A percentile compares a stretch with the other conserved stretches of the same genome.
Conservation (phyloP, 1,284 basidiomycete species). For the Cutaneotrichosporon sp. region DNA sequence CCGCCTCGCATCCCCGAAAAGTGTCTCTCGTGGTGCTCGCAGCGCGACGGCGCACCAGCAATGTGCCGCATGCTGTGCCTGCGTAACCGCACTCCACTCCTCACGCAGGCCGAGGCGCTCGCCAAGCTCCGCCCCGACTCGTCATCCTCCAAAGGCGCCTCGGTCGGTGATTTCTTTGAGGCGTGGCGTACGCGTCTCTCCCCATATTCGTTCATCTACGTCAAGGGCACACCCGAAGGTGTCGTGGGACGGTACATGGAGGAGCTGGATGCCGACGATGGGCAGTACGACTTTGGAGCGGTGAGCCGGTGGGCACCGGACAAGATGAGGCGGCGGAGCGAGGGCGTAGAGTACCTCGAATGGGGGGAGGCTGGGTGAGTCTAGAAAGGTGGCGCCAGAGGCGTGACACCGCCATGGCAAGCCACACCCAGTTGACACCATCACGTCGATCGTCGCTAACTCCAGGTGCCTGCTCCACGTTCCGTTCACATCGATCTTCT, state of each 20-base stretch:
- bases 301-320: conserved; percentile 30
- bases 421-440: too few relatives aligned
- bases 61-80: conserved; percentile 48
- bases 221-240: conserved; percentile 44
- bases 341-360: conserved; percentile 33
- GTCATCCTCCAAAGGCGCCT: not conserved
- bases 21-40: conserved; percentile 45
- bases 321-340: conserved; percentile 21
- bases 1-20: conserved; percentile 37
- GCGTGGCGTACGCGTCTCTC: conserved; percentile 27
- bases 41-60: conserved; percentile 34
- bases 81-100: conserved; percentile 28
- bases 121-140: conserved; percentile 32
- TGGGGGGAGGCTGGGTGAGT: conserved; percentile 50
- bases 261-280: conserved; percentile 48
- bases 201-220: conserved; percentile 45
- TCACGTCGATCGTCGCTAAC: conserved; percentile 6
- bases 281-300: conserved; percentile 42
- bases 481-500: conserved; percentile 39
- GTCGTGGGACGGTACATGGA: conserved; percentile 50
- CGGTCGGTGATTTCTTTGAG: conserved; percentile 29
- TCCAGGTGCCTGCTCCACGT: conserved; percentile 40
- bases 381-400: not conserved
- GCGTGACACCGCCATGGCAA: not conserved
- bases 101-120: conserved; percentile 32